Evolutionary conservation across 257 asterid species (phyloP).

Genomic region (Avicennia marina): DNA sequence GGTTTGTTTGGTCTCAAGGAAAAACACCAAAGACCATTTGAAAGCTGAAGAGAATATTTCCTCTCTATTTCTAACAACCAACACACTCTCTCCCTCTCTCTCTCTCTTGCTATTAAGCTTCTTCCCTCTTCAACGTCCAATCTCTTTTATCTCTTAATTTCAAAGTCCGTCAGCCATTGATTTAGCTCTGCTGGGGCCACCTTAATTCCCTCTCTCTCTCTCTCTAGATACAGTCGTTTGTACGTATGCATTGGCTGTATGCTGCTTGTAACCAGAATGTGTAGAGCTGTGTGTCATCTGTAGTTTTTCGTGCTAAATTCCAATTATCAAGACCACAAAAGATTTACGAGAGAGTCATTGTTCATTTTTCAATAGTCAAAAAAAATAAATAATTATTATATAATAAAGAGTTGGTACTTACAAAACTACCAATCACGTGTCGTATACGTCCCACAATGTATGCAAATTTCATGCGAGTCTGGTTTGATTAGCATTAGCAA

Average conservation of each 20-base stretch:
- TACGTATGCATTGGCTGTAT: conserved; percentile 66
- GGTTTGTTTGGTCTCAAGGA: conserved; percentile 43
- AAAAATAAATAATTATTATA: no score
- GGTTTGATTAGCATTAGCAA: no score
- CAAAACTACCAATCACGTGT: conserved; percentile 3
- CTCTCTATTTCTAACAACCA: conserved; percentile 36
- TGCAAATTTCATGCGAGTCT: no score
- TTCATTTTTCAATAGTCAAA: neutral
- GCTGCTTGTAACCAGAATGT: conserved; percentile 78
- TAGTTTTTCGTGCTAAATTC: conserved; percentile 62
- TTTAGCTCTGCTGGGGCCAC: conserved; percentile 42
- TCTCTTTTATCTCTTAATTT: conserved; percentile 52
- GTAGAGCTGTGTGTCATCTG: conserved; percentile 70
- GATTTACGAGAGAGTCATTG: no score
- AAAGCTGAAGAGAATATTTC: conserved; percentile 55
- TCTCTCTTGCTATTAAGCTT: conserved; percentile 21
- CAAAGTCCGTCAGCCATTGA: conserved; percentile 81
- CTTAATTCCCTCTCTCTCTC: conserved; percentile 14
- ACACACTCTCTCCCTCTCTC: conserved; percentile 5
- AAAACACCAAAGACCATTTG: conserved; percentile 44
- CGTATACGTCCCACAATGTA: neutral
- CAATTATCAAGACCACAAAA: conserved; percentile 33
- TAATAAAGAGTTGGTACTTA: no score
- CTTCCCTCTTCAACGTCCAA: conserved; percentile 28
- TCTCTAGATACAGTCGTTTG: conserved; percentile 18